Base-by-base conservation (phyloP, 345 rosid genomes). In the Eucalyptus marginata region DNA sequence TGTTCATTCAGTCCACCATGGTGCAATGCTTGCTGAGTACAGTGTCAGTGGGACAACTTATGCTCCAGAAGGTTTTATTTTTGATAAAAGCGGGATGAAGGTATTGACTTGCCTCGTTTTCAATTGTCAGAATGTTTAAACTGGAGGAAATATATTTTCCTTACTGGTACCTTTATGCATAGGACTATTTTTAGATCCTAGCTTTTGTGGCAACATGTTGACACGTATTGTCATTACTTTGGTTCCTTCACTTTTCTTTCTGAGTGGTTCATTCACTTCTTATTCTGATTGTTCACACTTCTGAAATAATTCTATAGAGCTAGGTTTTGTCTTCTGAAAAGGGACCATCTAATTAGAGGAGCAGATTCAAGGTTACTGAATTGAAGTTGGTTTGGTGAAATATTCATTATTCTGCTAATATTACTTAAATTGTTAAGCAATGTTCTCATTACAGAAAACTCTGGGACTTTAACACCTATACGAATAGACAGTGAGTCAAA, bases 61-160 rank as follows among this genome's bases (percentile, higher is more conserved):
- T 94, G 97, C 99, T 87, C 99, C 99, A 88, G 99, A 98, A 91
- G 99, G 99, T 89, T 89, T 93, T 84, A 94, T 98, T 87, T 95
- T 92, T 91, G 98, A 95, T 90, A 92, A 94, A 92, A 92, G 83
- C 31, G 97, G 93, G 81, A 87, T 87, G 87, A 96, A 95, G 99
- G 99, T 98, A 93, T 87, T 89, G 54, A 50, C 51, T 31, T 83
- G 24, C 62, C 49, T 56, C 8, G 49, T 44, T 13, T 52, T 18
- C 25, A 87, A 87, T 64, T 64, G 20, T 46, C 71, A 36, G 81
- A 44, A 54, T 81, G 11, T 89, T 89, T 88, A 27, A 91, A 86
- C 87, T 49, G n/a, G 76, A 76, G 27, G 83, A 71, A 36, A 18
- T 71, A 36, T 76, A 76, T 64, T 31, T 13, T 76, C 47, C 86